Percentiles rank a stretch among this genome's conserved stretches.
These are phyloP conservation scores for Cucumis hystrix DNA, from an alignment of 306 rosid genomes.

Conservation along the genomic window DNA sequence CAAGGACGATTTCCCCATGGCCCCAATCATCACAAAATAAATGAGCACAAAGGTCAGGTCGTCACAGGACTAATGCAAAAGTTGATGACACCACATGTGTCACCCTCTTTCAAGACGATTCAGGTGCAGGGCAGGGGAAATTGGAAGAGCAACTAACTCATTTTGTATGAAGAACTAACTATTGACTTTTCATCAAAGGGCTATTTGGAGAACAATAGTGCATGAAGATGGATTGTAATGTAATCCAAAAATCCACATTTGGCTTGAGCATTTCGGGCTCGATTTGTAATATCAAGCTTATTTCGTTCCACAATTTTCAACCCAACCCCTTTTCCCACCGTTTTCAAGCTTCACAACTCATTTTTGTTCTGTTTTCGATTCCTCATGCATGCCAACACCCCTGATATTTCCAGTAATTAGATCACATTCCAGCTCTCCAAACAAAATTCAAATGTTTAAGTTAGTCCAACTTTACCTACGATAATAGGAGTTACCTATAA, in stretches of 20 bases:
- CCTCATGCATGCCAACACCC: too few species aligned
- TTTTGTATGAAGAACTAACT: neutral
- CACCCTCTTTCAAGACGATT: neutral
- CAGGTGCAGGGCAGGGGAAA: neutral
- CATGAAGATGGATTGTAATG: too few species aligned
- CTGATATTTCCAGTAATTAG: too few species aligned
- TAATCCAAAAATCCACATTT: too few species aligned
- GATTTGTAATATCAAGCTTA: too few species aligned
- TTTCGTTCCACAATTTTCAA: too few species aligned
- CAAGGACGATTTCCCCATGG: neutral
- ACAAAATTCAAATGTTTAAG: neutral
- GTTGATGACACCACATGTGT: neutral
- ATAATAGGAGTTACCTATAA: neutral
- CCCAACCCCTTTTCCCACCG: too few species aligned
- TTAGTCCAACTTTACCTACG: neutral
- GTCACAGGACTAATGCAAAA: neutral
- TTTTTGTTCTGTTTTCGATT: too few species aligned
- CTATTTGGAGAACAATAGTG: too few species aligned
- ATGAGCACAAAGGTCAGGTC: neutral
- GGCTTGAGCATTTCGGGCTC: too few species aligned
- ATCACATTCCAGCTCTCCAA: too few species aligned
- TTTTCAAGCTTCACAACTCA: too few species aligned
- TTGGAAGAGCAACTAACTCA: neutral
- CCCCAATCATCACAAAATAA: neutral
- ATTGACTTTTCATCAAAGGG: neutral